Percentiles rank a stretch among this genome's conserved stretches.
Conservation (phyloP, 2,329 filamentous ascomycete genomes). For the Aspergillus floridensis region DNA sequence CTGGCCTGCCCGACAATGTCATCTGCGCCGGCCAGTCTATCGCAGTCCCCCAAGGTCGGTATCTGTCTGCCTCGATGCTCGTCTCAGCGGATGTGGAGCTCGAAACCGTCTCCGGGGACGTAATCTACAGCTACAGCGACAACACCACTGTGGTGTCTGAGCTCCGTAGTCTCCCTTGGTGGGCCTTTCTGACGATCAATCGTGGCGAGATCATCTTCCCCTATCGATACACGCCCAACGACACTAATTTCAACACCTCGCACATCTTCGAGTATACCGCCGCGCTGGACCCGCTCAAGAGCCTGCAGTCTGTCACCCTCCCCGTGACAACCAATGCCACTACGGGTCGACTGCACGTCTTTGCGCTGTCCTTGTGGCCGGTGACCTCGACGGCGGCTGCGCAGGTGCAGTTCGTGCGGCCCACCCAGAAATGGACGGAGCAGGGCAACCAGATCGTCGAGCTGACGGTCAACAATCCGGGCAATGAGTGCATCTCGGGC, state of each 20-base stretch:
- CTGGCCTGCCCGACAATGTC: neutral
- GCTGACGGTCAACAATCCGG: neutral
- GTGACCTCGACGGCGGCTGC: neutral
- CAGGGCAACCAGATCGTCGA: conserved; percentile 2
- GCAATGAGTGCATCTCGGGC: neutral
- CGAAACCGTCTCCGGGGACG: neutral
- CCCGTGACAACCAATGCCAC: neutral
- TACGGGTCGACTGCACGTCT: neutral
- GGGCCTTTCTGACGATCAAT: conserved; percentile 4
- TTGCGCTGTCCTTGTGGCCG: neutral
- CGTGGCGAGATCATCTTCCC: conserved; percentile 4
- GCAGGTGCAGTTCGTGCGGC: neutral
- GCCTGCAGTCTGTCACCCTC: neutral
- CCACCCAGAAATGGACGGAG: conserved; percentile 2
- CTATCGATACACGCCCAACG: neutral
- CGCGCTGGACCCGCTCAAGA: neutral
- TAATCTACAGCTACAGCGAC: neutral
- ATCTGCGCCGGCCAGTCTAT: conserved; percentile 2
- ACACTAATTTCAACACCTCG: conserved; percentile 4
- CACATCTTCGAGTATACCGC: conserved; percentile 5
- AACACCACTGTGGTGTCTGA: neutral
- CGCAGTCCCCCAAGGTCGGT: neutral
- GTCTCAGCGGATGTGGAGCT: neutral
- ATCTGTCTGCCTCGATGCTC: neutral
- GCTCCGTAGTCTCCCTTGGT: neutral